phyloP scores from a whole-genome alignment of 805 yeast genomes.

The Tetrapisispora arboricola region DNA sequence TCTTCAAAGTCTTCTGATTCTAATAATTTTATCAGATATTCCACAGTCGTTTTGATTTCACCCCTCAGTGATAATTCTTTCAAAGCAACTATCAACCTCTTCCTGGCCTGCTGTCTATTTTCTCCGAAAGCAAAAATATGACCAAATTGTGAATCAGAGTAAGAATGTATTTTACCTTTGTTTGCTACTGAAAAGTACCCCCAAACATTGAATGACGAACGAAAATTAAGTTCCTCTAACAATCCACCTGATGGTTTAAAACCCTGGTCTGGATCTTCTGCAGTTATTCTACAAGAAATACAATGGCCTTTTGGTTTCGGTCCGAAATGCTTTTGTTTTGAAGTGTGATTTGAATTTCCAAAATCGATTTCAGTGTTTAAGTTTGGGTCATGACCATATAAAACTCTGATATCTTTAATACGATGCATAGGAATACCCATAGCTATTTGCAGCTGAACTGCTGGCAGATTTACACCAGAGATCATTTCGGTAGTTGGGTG shows the following conservation, averaged over 20 bases:
- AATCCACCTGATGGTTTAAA: slow-evolving; percentile 98
- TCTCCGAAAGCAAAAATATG: slow-evolving; percentile 99
- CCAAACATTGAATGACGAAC: slow-evolving; percentile 98
- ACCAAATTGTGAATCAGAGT: slow-evolving; percentile 97
- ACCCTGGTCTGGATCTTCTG: slow-evolving; percentile 99
- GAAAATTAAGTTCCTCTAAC: slow-evolving; percentile 88
- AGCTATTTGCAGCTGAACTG: slow-evolving; percentile 96
- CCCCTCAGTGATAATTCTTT: slow-evolving; percentile 95
- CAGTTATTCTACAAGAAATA: slow-evolving; percentile 97
- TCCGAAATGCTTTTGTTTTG: slow-evolving; percentile 70
- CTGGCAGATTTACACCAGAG: slow-evolving; percentile 94
- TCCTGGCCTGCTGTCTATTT: slow-evolving; percentile 94
- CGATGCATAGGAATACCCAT: slow-evolving; percentile 98
- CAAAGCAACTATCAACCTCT: slow-evolving; percentile 97
- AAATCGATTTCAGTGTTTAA: slow-evolving; percentile 84
- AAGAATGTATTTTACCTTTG: slow-evolving; percentile 94
- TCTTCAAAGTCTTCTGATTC: slow-evolving; percentile 96
- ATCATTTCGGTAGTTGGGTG: slow-evolving; percentile 99
- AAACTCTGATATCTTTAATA: slow-evolving; percentile 81
- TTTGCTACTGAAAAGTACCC: slow-evolving; percentile 97
- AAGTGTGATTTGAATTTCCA: slow-evolving; percentile 44
- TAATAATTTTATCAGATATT: slow-evolving; percentile 84
- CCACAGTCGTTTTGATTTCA: slow-evolving; percentile 97
- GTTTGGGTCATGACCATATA: slow-evolving; percentile 94
- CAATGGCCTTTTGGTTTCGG: slow-evolving; percentile 97